These are phyloP conservation scores for Phallus indusiatus DNA, from an alignment of 768 basidiomycete genomes.

Conservation along the genomic window DNA sequence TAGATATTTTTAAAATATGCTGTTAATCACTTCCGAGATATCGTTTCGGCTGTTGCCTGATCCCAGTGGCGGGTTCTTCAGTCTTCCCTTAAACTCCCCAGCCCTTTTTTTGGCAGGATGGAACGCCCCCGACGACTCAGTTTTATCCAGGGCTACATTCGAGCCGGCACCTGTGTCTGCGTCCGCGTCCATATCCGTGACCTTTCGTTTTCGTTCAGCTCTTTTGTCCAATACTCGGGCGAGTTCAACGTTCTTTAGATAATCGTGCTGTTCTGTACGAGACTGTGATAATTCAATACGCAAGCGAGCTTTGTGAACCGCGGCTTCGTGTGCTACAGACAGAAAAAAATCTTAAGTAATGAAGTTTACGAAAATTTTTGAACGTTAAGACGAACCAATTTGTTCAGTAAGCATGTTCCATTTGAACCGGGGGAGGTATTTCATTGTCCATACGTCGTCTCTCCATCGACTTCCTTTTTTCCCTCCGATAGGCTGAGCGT, in stretches of 20 bases:
- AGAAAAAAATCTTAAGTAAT: not conserved
- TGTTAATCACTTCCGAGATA: too few relatives aligned
- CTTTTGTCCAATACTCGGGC: slow-evolving; percentile 80
- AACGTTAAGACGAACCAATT: slow-evolving; percentile 59
- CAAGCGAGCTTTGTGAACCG: slow-evolving; percentile 78
- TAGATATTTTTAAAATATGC: too few relatives aligned
- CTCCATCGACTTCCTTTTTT: slow-evolving; percentile 87
- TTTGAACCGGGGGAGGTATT: slow-evolving; percentile 94
- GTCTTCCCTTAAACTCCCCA: too few relatives aligned
- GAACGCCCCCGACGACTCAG: too few relatives aligned
- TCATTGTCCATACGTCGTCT: slow-evolving; percentile 99
- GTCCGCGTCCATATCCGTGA: slow-evolving; percentile 11
- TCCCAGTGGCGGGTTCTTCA: too few relatives aligned
- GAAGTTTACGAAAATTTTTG: not conserved
- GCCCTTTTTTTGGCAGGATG: too few relatives aligned
- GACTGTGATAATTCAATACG: slow-evolving; percentile 88
- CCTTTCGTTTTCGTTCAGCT: slow-evolving; percentile 40
- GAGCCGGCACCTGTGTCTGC: too few relatives aligned
- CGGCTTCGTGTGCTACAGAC: slow-evolving; percentile 78
- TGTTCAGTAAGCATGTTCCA: slow-evolving; percentile 99
- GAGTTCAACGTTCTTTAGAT: slow-evolving; percentile 89
- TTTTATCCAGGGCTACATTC: too few relatives aligned
- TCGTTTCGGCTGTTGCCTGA: too few relatives aligned
- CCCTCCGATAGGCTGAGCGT: slow-evolving; percentile 90
- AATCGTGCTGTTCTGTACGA: slow-evolving; percentile 80